Conservation (phyloP, 2,329 filamentous ascomycete species). For the Thelonectria blattea region DNA sequence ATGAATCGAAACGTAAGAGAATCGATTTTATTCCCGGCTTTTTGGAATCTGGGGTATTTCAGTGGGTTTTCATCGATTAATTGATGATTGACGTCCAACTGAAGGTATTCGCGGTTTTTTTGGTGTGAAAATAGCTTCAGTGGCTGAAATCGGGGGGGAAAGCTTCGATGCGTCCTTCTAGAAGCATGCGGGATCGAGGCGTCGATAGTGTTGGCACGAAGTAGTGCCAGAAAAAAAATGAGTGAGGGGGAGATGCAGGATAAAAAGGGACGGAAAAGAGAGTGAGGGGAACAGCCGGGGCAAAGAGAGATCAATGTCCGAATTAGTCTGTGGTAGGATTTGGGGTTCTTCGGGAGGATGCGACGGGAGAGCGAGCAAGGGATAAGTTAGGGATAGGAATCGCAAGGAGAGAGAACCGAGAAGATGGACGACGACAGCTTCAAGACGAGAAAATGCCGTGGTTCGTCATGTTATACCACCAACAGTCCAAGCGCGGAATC, state of each 20-base stretch:
- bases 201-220: not conserved
- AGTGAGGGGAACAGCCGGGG: too few relatives aligned
- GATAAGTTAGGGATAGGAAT: not conserved
- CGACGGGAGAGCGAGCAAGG: not conserved
- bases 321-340: not conserved
- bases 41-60: conserved; percentile 1
- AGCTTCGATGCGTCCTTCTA: not conserved
- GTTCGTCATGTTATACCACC: not conserved
- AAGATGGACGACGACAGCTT: too few relatives aligned
- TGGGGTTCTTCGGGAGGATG: not conserved
- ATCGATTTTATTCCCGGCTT: not conserved
- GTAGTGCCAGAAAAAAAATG: not conserved
- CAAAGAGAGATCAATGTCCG: not conserved
- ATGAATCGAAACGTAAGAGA: conserved; percentile 11
- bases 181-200: not conserved
- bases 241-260: not conserved
- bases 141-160: not conserved
- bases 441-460: not conserved
- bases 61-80: not conserved
- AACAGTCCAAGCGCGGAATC: not conserved
- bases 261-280: not conserved
- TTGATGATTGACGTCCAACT: too few relatives aligned
- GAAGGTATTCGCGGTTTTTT: not conserved
- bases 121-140: not conserved
- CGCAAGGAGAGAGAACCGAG: not conserved